These are phyloP conservation scores for Tolypocladium ophioglossoides DNA, from an alignment of 2,329 filamentous ascomycete genomes.

Conservation along the genomic window DNA sequence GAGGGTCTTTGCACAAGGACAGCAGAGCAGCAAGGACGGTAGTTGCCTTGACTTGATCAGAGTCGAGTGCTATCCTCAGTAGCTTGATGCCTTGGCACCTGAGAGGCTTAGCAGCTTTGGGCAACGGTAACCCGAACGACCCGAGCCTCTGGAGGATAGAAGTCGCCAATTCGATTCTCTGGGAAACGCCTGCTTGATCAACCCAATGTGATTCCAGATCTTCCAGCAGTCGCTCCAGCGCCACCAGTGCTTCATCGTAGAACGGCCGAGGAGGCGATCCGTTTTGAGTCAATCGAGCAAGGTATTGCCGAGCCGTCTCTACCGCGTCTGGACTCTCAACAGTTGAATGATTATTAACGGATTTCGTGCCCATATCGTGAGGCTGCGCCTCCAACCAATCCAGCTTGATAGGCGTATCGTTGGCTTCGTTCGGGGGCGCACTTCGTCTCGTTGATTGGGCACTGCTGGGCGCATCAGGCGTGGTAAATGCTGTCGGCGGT, in stretches of 20 bases:
- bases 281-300: neutral
- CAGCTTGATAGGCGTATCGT: neutral
- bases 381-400: neutral
- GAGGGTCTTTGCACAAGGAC: conserved; percentile 12
- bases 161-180: conserved; percentile 6
- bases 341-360: neutral
- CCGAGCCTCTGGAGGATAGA: conserved; percentile 9
- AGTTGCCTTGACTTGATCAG: conserved; percentile 8
- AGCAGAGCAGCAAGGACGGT: conserved; percentile 11
- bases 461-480: neutral
- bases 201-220: conserved; percentile 1
- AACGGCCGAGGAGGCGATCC: neutral
- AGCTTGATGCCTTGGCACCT: conserved; percentile 12
- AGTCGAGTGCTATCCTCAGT: conserved; percentile 10
- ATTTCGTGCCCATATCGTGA: neutral
- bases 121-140: conserved; percentile 5
- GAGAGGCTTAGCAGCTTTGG: conserved; percentile 2
- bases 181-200: neutral
- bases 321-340: neutral
- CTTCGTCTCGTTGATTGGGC: neutral
- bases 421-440: neutral
- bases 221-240: conserved; percentile 4
- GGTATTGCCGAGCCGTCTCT: conserved; percentile 1
- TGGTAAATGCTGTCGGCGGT: neutral
- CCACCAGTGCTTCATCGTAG: conserved; percentile 3